phyloP scores from a whole-genome alignment of 2,329 filamentous ascomycete species.

The Talaromyces albobiverticillius region DNA sequence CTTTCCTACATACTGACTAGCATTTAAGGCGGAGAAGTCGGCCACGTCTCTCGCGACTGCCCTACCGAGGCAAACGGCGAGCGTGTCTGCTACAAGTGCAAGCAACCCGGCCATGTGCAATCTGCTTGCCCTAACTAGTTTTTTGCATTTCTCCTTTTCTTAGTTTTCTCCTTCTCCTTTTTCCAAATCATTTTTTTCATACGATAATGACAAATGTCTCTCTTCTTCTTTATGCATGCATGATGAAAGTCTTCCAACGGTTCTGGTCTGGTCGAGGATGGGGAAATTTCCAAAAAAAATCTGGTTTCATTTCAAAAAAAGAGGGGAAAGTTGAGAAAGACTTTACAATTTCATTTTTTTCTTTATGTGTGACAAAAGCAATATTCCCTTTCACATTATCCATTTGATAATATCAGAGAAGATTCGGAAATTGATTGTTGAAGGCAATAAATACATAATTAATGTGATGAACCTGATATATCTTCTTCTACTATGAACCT shows the following conservation, averaged over 20 bases:
- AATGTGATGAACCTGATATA: not conserved
- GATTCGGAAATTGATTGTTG: not conserved
- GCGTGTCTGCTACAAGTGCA: conserved; percentile 98
- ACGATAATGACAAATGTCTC: conserved; percentile 6
- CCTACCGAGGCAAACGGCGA: conserved; percentile 85
- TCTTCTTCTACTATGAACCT: not conserved
- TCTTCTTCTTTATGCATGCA: conserved; percentile 1
- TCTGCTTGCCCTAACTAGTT: conserved; percentile 81
- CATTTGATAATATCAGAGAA: not conserved
- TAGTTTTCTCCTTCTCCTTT: not conserved
- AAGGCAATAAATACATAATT: not conserved
- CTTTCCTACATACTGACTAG: not conserved
- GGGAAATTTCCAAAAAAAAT: conserved; percentile 3
- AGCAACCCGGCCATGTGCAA: conserved; percentile 85
- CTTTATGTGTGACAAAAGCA: not conserved
- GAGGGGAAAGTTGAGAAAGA: too few species aligned
- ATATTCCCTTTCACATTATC: not conserved
- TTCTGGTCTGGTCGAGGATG: not conserved
- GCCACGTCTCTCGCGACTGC: conserved; percentile 94
- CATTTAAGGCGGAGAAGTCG: conserved; percentile 70
- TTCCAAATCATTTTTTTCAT: conserved; percentile 6
- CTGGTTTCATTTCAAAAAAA: too few species aligned
- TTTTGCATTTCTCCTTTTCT: conserved; percentile 11
- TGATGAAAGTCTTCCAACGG: not conserved
- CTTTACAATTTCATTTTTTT: too few species aligned